Conservation (phyloP, 352 stramenopile species). For the Aphanomyces cochlioides region DNA sequence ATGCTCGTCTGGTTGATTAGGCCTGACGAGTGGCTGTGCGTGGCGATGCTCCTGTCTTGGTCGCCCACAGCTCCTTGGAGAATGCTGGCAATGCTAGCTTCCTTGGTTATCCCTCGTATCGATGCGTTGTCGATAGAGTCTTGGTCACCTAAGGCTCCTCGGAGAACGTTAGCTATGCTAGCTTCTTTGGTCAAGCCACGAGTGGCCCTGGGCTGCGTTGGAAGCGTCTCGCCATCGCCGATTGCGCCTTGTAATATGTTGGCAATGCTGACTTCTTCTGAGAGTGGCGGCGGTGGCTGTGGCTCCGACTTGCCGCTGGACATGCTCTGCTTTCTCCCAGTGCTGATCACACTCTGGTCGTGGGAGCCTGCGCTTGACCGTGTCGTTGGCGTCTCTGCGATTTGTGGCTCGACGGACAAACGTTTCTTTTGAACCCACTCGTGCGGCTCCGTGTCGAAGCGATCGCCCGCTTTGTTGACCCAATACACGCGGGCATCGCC, state of each 20-base stretch:
- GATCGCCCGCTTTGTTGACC: conserved; percentile 1
- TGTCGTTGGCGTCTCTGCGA: not conserved
- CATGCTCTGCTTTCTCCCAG: not conserved
- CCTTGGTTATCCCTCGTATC: not conserved
- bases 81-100: conserved; percentile 18
- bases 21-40: not conserved
- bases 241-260: conserved; percentile 2
- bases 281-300: not conserved
- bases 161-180: not conserved
- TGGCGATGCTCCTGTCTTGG: not conserved
- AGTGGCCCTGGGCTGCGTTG: not conserved
- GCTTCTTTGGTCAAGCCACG: not conserved
- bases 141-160: not conserved
- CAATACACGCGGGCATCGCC: not conserved
- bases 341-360: not conserved
- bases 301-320: not conserved
- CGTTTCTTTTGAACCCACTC: not conserved
- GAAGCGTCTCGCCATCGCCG: not conserved
- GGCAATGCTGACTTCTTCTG: conserved; percentile 16
- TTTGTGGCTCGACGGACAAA: not conserved
- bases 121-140: not conserved
- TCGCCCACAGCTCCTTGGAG: not conserved
- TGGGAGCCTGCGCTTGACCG: too few relatives aligned
- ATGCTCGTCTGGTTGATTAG: not conserved
- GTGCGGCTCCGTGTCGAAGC: not conserved